Base-by-base conservation (phyloP, 352 stramenopile genomes). In the Pythium myriotylum region DNA sequence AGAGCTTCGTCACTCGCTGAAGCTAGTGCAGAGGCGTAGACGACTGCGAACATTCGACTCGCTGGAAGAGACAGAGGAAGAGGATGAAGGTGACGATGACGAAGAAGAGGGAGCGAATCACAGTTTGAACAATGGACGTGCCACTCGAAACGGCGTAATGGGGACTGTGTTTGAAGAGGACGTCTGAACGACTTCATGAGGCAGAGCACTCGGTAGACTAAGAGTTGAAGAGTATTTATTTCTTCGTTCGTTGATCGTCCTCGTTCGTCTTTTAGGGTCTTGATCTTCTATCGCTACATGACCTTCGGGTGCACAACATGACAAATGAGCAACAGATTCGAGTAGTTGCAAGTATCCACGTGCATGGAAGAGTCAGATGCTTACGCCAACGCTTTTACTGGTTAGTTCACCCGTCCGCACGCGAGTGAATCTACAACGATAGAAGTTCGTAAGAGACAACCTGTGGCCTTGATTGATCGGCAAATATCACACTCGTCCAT, bases 1-100 rank as follows among this genome's bases (percentile, higher is more conserved):
- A 12, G 77, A 90, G 58, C 67, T 93, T 10, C 69, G 76, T 17
- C 59, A 74, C 52, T 84, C 82, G 35, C 72, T 93, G 0, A 66
- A 79, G 49, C 65, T 68, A 20, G 79, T 91, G 53, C 76, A 84
- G 39, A 63, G 77, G 39, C 62, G 58, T 22, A 56, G 63, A 14
- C 55, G 57, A 4, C 22, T 66, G 26, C 51, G 43, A 42, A 33
- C 45, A n/a, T 70, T 70, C 46, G 57, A 70, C 43, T 66, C 55
- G 8, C 24, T 54, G 12, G 62, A 64, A 4, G 62, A 69, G 32
- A 69, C 62, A 4, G 62, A 69, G 24, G 62, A 69, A 14, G 62
- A 64, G 27, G 62, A 69, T 29, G 52, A 59, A 5, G 62, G 56
- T 0, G 53, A 59, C 1, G 53, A 60, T 0, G 53, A 59, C 1